Conservation (phyloP, 306 rosid species). For the Rosa persica region DNA sequence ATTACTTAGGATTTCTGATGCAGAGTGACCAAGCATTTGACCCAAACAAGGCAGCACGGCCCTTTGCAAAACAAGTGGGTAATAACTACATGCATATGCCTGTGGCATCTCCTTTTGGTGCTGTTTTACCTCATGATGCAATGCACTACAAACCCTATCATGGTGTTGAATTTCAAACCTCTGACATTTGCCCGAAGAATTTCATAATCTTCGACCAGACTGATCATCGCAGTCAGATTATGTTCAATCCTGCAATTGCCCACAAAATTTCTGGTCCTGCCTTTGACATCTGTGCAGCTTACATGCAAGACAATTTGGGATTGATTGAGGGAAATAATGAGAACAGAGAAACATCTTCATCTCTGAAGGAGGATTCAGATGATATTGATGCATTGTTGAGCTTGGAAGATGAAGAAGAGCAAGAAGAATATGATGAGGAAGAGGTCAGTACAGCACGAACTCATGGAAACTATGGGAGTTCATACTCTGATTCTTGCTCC, state of each 20-base stretch:
- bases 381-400: constrained; percentile 91
- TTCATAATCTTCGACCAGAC: constrained; percentile 85
- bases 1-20: constrained; percentile 46
- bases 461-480: constrained; percentile 45
- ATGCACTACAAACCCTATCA: constrained; percentile 58
- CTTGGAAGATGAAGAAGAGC: constrained; percentile 71
- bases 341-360: constrained; percentile 54
- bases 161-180: constrained; percentile 75
- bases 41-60: constrained; percentile 48
- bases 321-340: constrained; percentile 33
- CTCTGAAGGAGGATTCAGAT: constrained; percentile 67
- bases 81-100: constrained; percentile 56
- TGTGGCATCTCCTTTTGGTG: constrained; percentile 48
- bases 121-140: constrained; percentile 54
- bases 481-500: constrained; percentile 63
- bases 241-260: constrained; percentile 82
- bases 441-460: constrained; percentile 93
- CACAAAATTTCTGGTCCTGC: constrained; percentile 55
- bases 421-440: constrained; percentile 69
- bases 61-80: constrained; percentile 51
- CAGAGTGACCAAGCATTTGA: constrained; percentile 63
- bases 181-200: constrained; percentile 81
- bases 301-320: constrained; percentile 43
- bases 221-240: constrained; percentile 68
- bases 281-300: constrained; percentile 49